Evolutionary conservation across 148 eudicot genomes (phyloP), one percentile per base, ranked within the genome.

Genomic region (Chenopodium berlandieri): DNA sequence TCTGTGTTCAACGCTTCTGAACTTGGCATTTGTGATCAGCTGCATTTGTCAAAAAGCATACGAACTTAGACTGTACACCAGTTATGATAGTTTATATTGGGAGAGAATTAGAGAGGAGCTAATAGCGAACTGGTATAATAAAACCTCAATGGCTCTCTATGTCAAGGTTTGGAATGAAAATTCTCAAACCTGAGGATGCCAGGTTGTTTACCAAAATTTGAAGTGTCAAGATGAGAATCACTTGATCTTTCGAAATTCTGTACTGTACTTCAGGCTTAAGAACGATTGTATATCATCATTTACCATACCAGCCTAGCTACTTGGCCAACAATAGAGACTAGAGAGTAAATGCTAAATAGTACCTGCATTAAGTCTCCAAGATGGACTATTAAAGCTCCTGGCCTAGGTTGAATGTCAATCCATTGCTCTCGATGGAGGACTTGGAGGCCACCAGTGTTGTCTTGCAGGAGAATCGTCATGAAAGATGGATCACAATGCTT

Each of bases 1-100:
- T 83, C 95, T 87, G 69, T 93, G 97, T 85, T 93, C 97, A 71
- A 91, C 98, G n/a, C 97, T 95, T 85, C 79, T 91, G 86, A 93
- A 90, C 90, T 88, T 90, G 83, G 88, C 97, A 40, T 93, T 93
- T 71, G 92, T 94, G 80, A 91, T 91, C 22, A 91, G 88, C 98
- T 94, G 84, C 85, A 85, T 16, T 27, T 44, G 81, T 32, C 12
- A 73, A 56, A 23, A 40, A 44, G 77, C 73, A 83, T 46, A 6
- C 23, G 60, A 54, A 68, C 22, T 75, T n/a, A 74, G 66, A 71
- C 63, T 46, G 3, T 10, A 73, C 1, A n/a, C n/a, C 25, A 31
- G 31, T 73, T 40, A n/a, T 54, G 19, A 19, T 71, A 13, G 54
- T 13, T 25, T n/a, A 22, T 25, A 64, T 7, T 7, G 68, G 13